Percentiles rank a stretch among this genome's conserved stretches.
phyloP scores from a whole-genome alignment of 2,329 filamentous ascomycete genomes.

The Epichloe bromicola region DNA sequence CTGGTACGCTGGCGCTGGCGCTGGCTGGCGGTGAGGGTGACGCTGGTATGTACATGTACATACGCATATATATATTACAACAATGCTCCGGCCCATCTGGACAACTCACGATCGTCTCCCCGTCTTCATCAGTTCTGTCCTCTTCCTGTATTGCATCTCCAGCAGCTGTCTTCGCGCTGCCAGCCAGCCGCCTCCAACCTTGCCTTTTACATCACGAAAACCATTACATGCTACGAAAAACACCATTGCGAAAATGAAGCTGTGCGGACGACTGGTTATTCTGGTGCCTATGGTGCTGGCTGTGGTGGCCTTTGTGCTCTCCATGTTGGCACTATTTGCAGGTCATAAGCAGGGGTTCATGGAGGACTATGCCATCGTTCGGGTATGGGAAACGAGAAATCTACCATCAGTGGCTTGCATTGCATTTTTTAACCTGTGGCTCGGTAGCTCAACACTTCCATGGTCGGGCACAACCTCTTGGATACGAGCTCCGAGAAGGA shows the following conservation, averaged over 20 bases:
- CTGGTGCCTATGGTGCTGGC: slow-evolving; percentile 24
- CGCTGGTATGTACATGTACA: not conserved
- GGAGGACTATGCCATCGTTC: slow-evolving; percentile 28
- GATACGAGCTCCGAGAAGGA: slow-evolving; percentile 14
- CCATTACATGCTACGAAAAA: not conserved
- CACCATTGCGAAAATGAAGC: slow-evolving; percentile 1
- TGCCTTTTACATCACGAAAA: not conserved
- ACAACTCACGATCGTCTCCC: not conserved
- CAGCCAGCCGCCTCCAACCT: not conserved
- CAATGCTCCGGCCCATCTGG: not conserved
- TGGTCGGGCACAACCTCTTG: slow-evolving; percentile 23
- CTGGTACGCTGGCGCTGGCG: not conserved
- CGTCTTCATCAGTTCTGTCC: not conserved
- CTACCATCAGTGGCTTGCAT: too few species aligned
- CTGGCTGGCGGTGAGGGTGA: not conserved
- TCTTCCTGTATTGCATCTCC: not conserved
- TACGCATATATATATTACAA: not conserved
- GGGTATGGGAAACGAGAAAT: slow-evolving; percentile 16
- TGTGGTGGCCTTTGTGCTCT: slow-evolving; percentile 26
- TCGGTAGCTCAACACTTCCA: slow-evolving; percentile 24
- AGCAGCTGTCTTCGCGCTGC: not conserved
- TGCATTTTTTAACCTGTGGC: not conserved
- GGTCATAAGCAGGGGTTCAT: slow-evolving; percentile 28
- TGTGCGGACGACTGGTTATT: slow-evolving; percentile 13
- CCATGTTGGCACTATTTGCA: slow-evolving; percentile 26